Evolutionary conservation across 2,329 filamentous ascomycete species (phyloP).

Genomic region (Stylonectria norvegica): DNA sequence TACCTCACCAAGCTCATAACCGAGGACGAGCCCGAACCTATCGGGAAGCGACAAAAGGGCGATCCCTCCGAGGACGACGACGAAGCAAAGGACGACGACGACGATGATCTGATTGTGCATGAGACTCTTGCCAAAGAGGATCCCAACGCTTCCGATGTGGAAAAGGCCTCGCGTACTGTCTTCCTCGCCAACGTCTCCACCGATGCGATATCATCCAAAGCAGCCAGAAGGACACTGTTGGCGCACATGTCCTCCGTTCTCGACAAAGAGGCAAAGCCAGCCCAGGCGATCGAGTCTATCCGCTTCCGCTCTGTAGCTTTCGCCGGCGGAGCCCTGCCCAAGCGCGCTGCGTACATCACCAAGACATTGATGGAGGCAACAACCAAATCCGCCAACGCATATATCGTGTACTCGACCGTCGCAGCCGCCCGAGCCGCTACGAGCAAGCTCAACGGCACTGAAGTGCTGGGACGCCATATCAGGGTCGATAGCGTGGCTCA

Average conservation of each 20-base stretch:
- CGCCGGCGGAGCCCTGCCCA: slow-evolving; percentile 71
- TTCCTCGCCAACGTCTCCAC: slow-evolving; percentile 91
- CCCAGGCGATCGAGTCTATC: slow-evolving; percentile 80
- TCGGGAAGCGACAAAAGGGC: slow-evolving; percentile 53
- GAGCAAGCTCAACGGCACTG: slow-evolving; percentile 74
- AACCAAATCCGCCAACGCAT: slow-evolving; percentile 90
- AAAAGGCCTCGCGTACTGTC: slow-evolving; percentile 85
- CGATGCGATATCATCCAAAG: slow-evolving; percentile 76
- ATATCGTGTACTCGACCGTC: slow-evolving; percentile 78
- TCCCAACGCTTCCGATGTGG: slow-evolving; percentile 61
- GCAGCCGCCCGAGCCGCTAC: slow-evolving; percentile 74
- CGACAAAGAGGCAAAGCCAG: slow-evolving; percentile 45
- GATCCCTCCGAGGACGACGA: slow-evolving; percentile 31
- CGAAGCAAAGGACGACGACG: slow-evolving; percentile 45
- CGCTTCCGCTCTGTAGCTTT: slow-evolving; percentile 94
- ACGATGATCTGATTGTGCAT: slow-evolving; percentile 49
- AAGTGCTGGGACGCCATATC: slow-evolving; percentile 82
- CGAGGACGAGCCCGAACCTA: slow-evolving; percentile 55
- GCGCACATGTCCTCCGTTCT: slow-evolving; percentile 77
- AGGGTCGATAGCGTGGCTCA: slow-evolving; percentile 89
- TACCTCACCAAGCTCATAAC: slow-evolving; percentile 65
- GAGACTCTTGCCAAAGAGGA: slow-evolving; percentile 51
- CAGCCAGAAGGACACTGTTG: slow-evolving; percentile 73
- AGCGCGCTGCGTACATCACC: slow-evolving; percentile 90
- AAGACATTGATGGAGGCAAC: slow-evolving; percentile 88